These are phyloP conservation scores for Sonneratia alba DNA, from an alignment of 345 rosid species.

Conservation along the genomic window DNA sequence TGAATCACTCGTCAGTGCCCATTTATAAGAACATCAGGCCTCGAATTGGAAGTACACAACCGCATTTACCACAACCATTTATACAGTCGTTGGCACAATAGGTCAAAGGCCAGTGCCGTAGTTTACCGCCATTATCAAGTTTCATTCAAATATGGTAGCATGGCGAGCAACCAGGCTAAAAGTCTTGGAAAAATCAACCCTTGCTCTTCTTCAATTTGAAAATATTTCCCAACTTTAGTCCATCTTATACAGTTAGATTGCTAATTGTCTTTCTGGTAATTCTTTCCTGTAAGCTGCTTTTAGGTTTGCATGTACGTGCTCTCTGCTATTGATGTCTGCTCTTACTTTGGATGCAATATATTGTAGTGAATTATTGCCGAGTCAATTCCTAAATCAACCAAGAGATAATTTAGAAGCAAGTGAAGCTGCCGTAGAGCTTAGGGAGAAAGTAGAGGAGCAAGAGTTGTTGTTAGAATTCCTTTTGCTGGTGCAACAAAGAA, in stretches of 20 bases:
- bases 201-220: too few relatives aligned
- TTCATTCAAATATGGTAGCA: too few relatives aligned
- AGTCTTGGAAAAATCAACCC: too few relatives aligned
- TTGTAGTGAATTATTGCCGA: conserved; percentile 70
- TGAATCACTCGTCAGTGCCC: too few relatives aligned
- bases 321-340: background rate
- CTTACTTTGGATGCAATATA: conserved; percentile 1
- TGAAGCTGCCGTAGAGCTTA: conserved; percentile 71
- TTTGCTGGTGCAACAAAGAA: conserved; percentile 52
- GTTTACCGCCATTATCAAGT: too few relatives aligned
- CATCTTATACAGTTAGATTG: background rate
- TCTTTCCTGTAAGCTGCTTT: background rate
- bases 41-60: too few relatives aligned
- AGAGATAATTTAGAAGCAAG: conserved; percentile 69
- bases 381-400: conserved; percentile 75
- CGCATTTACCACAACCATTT: too few relatives aligned
- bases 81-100: too few relatives aligned
- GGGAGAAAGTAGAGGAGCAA: conserved; percentile 72
- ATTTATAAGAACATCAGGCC: too few relatives aligned
- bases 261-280: background rate
- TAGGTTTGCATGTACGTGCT: background rate
- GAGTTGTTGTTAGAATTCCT: conserved; percentile 85
- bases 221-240: background rate
- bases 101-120: too few relatives aligned
- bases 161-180: too few relatives aligned